Evolutionary conservation across 1,284 basidiomycete species (phyloP).

Genomic region (Naganishia sp.): DNA sequence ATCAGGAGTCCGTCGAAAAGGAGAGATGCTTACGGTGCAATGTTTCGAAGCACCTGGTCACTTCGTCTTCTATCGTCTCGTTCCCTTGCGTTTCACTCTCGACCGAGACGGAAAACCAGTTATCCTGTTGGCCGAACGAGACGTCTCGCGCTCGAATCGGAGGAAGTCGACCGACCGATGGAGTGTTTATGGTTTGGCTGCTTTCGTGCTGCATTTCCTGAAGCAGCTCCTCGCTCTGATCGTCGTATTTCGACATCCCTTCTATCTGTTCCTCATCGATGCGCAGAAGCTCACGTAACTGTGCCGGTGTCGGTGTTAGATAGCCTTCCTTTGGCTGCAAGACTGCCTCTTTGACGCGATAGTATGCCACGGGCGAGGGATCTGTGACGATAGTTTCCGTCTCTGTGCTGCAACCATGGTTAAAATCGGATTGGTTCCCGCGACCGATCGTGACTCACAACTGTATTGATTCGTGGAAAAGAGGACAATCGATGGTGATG

Average conservation of each 20-base stretch:
- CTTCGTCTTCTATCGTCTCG: slow-evolving; percentile 42
- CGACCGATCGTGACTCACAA: slow-evolving; percentile 59
- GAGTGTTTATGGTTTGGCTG: slow-evolving; percentile 48
- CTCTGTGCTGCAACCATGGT: slow-evolving; percentile 57
- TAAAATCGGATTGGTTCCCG: background rate
- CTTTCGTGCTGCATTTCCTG: slow-evolving; percentile 55
- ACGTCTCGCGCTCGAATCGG: slow-evolving; percentile 15
- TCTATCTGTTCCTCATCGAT: slow-evolving; percentile 34
- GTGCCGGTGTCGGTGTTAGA: slow-evolving; percentile 36
- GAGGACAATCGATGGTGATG: slow-evolving; percentile 82
- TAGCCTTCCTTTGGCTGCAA: slow-evolving; percentile 61
- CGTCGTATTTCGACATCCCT: slow-evolving; percentile 39
- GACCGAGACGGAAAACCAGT: slow-evolving; percentile 46
- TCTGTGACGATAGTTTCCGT: slow-evolving; percentile 68
- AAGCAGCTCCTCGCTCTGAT: slow-evolving; percentile 36
- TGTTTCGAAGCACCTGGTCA: slow-evolving; percentile 40
- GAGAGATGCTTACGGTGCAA: slow-evolving; percentile 54
- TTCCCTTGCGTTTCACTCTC: slow-evolving; percentile 31
- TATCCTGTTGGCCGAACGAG: slow-evolving; percentile 37
- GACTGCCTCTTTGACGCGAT: slow-evolving; percentile 70
- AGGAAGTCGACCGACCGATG: too few species aligned
- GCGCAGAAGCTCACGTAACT: slow-evolving; percentile 44
- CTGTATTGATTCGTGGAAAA: slow-evolving; percentile 77
- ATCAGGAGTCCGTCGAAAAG: background rate
- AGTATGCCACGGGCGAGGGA: slow-evolving; percentile 75